Evolutionary conservation across 2,329 filamentous ascomycete species (phyloP), one percentile per base, ranked within the genome.

Genomic region (Penicillium verrucosum): DNA sequence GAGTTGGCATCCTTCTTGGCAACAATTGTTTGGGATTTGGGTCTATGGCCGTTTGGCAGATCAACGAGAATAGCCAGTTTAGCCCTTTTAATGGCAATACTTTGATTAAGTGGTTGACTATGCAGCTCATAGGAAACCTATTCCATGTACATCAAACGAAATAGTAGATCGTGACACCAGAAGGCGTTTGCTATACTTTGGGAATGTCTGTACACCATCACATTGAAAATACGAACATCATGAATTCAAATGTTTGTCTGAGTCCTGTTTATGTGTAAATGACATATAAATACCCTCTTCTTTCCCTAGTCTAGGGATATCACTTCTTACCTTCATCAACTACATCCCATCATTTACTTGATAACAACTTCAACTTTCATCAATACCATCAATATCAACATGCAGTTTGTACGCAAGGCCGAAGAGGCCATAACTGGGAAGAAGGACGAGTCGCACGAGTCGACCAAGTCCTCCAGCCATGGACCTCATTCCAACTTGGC

Each of bases 371-470:
- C 25, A 36, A 23, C 27, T 34, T 9, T 21, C 30, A 18, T 25
- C 14, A 38, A 51, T 9, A 30, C 5, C 12, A 27, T 16, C 32
- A 27, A n/a, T 27, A 40, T 21, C 34, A 52, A 36, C 10, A 56
- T 56, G 54, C 34, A 56, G 11, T 52, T 77, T 52, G 65, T 78
- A 54, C 71, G 79, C 65, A 80, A 79, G 60, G 73, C 77, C 37
- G 79, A 79, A 68, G 73, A 78, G 10, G 73, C 67, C 58, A 47
- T 80, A 49, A 62, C 60, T 40, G 65, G 71, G 25, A 62, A 72
- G 57, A 63, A 70, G 55, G 51, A 61, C 25, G 57, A 60, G 36
- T 57, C 55, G 30, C 45, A 41, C 18, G 46, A 60, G 27, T 50
- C 45, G 32, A 52, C 49, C 37, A 18, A 56, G 54, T 56, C 54